Evolutionary conservation across 2,329 filamentous ascomycete species (phyloP).

Genomic region (Penicillium sp.): DNA sequence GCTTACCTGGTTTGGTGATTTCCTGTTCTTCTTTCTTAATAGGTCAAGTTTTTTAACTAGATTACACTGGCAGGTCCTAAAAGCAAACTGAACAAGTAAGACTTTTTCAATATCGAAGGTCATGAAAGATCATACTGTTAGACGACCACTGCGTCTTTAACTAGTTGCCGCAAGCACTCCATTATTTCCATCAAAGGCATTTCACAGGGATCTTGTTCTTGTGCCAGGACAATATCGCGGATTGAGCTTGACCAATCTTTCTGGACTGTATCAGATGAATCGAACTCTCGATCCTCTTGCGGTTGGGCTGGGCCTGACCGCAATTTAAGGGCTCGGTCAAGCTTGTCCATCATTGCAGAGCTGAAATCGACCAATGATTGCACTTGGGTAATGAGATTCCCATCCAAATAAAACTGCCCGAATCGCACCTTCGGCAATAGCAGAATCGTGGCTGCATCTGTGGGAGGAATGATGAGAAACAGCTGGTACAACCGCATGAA

Average conservation of each 20-base stretch:
- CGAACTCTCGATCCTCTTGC: not conserved
- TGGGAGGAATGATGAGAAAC: constrained; percentile 14
- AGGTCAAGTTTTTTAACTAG: accelerated
- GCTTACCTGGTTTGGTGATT: not conserved
- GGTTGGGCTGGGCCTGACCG: not conserved
- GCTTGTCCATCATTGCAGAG: constrained; percentile 10
- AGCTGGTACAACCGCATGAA: constrained; percentile 19
- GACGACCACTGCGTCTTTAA: not conserved
- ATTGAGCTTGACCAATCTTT: constrained; percentile 7
- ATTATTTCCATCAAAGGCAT: constrained; percentile 17
- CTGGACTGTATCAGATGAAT: not conserved
- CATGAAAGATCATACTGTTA: not conserved
- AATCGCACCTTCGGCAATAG: constrained; percentile 11
- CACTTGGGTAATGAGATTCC: constrained; percentile 8
- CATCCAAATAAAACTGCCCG: constrained; percentile 10
- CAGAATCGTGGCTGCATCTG: constrained; percentile 10
- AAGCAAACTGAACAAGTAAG: not conserved
- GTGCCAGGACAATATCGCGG: constrained; percentile 11
- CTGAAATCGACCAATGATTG: constrained; percentile 13
- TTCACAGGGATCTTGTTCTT: constrained; percentile 8
- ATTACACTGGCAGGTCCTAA: not conserved
- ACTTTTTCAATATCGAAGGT: not conserved
- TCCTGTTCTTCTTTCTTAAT: too few relatives aligned
- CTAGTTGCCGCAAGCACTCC: constrained; percentile 12
- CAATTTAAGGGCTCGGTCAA: constrained; percentile 12